Evolutionary conservation across 257 asterid genomes (phyloP).

Genomic region (Apocynum venetum): DNA sequence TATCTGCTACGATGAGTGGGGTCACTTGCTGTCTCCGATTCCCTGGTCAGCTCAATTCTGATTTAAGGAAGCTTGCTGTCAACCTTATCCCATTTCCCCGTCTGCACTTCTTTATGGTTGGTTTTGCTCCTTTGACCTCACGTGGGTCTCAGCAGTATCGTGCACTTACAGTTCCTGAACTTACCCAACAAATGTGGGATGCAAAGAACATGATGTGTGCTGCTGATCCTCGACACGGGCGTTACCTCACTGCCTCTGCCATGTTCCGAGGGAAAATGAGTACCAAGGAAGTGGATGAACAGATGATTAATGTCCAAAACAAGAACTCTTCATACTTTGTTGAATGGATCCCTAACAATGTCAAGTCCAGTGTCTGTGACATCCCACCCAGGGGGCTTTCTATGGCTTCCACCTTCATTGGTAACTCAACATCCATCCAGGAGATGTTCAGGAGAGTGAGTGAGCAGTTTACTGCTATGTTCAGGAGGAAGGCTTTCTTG

Average conservation of each 20-base stretch:
- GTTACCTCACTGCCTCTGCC: slow-evolving; percentile 88
- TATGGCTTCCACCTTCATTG: slow-evolving; percentile 83
- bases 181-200: slow-evolving; percentile 94
- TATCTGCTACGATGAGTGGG: slow-evolving; percentile 90
- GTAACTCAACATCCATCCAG: slow-evolving; percentile 83
- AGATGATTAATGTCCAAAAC: slow-evolving; percentile 82
- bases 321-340: slow-evolving; percentile 87
- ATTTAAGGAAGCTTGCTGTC: slow-evolving; percentile 57
- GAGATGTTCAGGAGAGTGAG: slow-evolving; percentile 94
- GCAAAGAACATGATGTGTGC: slow-evolving; percentile 96
- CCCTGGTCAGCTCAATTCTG: slow-evolving; percentile 18
- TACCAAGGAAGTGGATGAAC: slow-evolving; percentile 88
- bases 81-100: slow-evolving; percentile 89
- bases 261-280: slow-evolving; percentile 94
- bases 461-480: slow-evolving; percentile 93
- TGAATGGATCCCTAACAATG: slow-evolving; percentile 92
- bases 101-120: slow-evolving; percentile 86
- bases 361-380: slow-evolving; percentile 86
- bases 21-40: slow-evolving; percentile 86
- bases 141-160: slow-evolving; percentile 94
- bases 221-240: slow-evolving; percentile 88
- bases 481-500: slow-evolving; percentile 90
- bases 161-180: slow-evolving; percentile 81
- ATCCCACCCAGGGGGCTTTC: slow-evolving; percentile 87
- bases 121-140: slow-evolving; percentile 82